Evolutionary conservation across 2,329 filamentous ascomycete genomes (phyloP).

Genomic region (Fusarium sp.): DNA sequence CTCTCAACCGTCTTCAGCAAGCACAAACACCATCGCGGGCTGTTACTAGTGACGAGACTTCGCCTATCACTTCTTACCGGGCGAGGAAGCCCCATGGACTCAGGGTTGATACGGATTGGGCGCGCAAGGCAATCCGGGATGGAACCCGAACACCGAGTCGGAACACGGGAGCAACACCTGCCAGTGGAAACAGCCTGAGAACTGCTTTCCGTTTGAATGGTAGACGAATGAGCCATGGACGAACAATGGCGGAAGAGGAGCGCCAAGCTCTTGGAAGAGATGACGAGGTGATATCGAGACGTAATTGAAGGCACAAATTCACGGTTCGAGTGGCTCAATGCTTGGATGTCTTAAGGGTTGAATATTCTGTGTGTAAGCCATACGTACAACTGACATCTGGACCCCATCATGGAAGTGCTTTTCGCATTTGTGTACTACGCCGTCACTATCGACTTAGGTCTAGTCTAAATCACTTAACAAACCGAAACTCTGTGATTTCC

Average conservation of each 20-base stretch:
- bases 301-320: constrained; percentile 11
- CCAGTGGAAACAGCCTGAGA: constrained; percentile 24
- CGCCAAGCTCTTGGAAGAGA: constrained; percentile 10
- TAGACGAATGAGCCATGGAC: constrained; percentile 16
- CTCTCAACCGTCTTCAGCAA: constrained; percentile 18
- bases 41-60: background rate
- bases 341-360: constrained; percentile 4
- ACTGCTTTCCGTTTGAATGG: constrained; percentile 35
- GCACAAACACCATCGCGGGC: constrained; percentile 7
- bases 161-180: constrained; percentile 4
- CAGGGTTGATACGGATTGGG: constrained; percentile 41
- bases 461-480: background rate
- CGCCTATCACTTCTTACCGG: constrained; percentile 31
- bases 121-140: constrained; percentile 39
- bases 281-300: constrained; percentile 29
- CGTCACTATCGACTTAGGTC: background rate
- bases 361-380: constrained; percentile 4
- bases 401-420: background rate
- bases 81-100: constrained; percentile 43
- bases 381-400: background rate
- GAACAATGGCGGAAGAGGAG: constrained; percentile 11
- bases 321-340: constrained; percentile 1
- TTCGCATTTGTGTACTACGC: background rate
- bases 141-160: constrained; percentile 26
- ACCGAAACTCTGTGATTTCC: background rate